These are phyloP conservation scores for Phoma sp. DNA, from an alignment of 2,329 filamentous ascomycete genomes.

Conservation along the genomic window DNA sequence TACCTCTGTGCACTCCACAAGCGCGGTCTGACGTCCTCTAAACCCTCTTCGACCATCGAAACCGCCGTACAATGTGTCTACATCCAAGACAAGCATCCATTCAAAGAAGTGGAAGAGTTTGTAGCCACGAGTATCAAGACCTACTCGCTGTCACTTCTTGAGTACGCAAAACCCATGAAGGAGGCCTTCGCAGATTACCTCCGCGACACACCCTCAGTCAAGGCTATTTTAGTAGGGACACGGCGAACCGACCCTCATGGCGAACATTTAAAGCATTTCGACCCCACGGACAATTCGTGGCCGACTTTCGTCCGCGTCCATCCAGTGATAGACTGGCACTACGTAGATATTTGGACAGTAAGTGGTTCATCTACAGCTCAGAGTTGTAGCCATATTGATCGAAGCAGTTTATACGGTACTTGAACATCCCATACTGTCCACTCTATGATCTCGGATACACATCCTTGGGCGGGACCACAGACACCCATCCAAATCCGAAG, in stretches of 20 bases:
- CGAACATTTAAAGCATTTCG: conserved; percentile 77
- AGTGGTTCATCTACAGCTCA: conserved; percentile 48
- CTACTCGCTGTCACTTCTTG: conserved; percentile 78
- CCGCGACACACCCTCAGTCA: conserved; percentile 65
- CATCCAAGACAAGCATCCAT: conserved; percentile 83
- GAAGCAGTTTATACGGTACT: conserved; percentile 74
- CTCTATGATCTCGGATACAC: conserved; percentile 92
- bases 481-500: conserved; percentile 88
- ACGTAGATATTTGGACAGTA: conserved; percentile 91
- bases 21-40: conserved; percentile 34
- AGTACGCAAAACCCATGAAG: conserved; percentile 81
- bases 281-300: conserved; percentile 88
- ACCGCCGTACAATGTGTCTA: conserved; percentile 78
- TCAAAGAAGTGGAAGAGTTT: conserved; percentile 84
- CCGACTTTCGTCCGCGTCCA: conserved; percentile 91
- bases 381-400: not conserved
- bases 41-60: conserved; percentile 29
- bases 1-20: conserved; percentile 71
- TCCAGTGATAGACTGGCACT: conserved; percentile 97
- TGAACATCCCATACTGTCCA: conserved; percentile 81
- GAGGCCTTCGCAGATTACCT: conserved; percentile 81
- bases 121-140: conserved; percentile 68
- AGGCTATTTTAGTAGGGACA: conserved; percentile 86
- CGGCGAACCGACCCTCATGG: conserved; percentile 92
- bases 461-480: conserved; percentile 84